A percentile compares a stretch with the other conserved stretches of the same genome.
Evolutionary conservation across 2,329 filamentous ascomycete genomes (phyloP).

Genomic region (Microascus cirrosus): DNA sequence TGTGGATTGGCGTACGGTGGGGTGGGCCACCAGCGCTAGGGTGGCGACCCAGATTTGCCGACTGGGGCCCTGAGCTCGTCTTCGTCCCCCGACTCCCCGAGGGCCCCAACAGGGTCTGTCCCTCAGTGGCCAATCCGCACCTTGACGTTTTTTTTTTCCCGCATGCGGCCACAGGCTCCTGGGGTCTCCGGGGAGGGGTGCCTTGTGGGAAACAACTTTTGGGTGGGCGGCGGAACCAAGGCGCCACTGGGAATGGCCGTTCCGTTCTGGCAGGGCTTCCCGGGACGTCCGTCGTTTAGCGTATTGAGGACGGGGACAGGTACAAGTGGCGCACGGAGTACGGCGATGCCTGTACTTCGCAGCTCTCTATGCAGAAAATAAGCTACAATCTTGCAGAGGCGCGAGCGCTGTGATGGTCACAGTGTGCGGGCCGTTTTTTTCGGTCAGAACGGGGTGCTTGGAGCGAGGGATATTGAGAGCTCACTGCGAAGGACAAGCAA

Average conservation of each 20-base stretch:
- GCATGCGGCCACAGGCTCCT: not conserved
- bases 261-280: not conserved
- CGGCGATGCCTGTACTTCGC: not conserved
- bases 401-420: not conserved
- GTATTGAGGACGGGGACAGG: not conserved
- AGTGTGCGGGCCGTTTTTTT: not conserved
- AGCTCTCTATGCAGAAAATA: not conserved
- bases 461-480: not conserved
- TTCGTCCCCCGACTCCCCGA: not conserved
- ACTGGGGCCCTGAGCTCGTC: not conserved
- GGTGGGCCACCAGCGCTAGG: not conserved
- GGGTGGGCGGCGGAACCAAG: not conserved
- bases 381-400: not conserved
- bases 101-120: not conserved
- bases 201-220: not conserved
- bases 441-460: not conserved
- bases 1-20: constrained; percentile 1
- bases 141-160: not conserved
- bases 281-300: not conserved
- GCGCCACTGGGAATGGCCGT: not conserved
- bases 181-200: not conserved
- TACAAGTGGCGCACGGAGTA: not conserved
- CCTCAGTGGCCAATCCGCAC: not conserved
- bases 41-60: constrained; percentile 1
- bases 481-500: not conserved